A percentile compares a stretch with the other conserved stretches of the same genome.
Conservation (phyloP, 208 protist species). For the Crithidia brevicula region DNA sequence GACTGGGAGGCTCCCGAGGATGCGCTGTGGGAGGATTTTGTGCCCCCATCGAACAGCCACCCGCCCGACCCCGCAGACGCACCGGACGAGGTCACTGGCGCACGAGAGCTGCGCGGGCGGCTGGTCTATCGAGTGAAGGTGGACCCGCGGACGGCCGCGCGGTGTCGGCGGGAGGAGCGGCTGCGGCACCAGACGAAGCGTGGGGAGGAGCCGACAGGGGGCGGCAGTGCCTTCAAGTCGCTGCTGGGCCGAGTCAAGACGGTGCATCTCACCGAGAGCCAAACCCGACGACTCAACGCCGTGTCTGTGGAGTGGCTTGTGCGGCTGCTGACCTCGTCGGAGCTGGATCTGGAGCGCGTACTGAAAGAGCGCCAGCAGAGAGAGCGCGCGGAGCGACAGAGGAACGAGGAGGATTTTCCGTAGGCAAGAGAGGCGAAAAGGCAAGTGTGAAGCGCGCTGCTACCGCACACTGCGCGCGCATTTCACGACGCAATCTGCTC, state of each 20-base stretch:
- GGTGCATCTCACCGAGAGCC: conserved; percentile 41
- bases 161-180: conserved; percentile 55
- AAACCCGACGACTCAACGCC: conserved; percentile 42
- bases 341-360: conserved; percentile 54
- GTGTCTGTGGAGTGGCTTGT: conserved; percentile 72
- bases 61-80: conserved; percentile 29
- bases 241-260: conserved; percentile 49
- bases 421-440: conserved; percentile 4
- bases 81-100: conserved; percentile 68
- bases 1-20: conserved; percentile 41
- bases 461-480: no score
- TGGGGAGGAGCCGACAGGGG: conserved; percentile 19
- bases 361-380: conserved; percentile 25
- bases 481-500: no score
- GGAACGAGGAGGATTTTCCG: background rate
- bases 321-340: conserved; percentile 44
- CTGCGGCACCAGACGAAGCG: conserved; percentile 31
- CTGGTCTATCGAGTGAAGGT: conserved; percentile 68
- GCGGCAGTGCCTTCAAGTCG: conserved; percentile 38
- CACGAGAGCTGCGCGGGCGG: conserved; percentile 58
- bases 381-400: conserved; percentile 9
- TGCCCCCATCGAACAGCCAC: conserved; percentile 24
- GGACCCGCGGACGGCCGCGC: conserved; percentile 52
- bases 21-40: conserved; percentile 32
- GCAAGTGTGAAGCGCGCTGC: no score